Conservation (phyloP, 768 basidiomycete species). For the Lentinula guzmanii region DNA sequence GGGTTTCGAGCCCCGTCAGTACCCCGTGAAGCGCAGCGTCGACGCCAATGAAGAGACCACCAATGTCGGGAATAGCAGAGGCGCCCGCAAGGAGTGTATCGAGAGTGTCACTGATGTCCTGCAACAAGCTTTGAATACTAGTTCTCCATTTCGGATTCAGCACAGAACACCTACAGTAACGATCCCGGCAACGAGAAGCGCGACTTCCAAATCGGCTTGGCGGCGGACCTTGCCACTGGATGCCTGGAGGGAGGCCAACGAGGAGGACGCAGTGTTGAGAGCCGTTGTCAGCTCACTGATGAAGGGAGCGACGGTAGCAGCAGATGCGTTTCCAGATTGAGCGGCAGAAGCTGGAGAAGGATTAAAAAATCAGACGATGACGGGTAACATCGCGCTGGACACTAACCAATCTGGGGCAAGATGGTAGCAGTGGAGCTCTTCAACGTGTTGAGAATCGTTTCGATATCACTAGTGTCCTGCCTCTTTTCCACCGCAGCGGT, state of each 20-base stretch:
- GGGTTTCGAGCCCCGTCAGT: slow-evolving; percentile 17
- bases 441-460: neutral
- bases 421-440: neutral
- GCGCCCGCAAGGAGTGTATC: slow-evolving; percentile 14
- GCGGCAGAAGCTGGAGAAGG: slow-evolving; percentile 6
- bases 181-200: slow-evolving; percentile 18
- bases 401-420: neutral
- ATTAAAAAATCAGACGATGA: too few relatives aligned
- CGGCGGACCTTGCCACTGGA: slow-evolving; percentile 10
- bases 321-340: slow-evolving; percentile 12
- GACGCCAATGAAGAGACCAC: slow-evolving; percentile 15
- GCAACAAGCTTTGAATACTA: neutral
- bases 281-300: slow-evolving; percentile 16
- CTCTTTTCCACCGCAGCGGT: neutral
- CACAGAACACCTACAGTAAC: slow-evolving; percentile 14
- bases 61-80: slow-evolving; percentile 16
- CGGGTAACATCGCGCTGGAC: too few relatives aligned
- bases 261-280: slow-evolving; percentile 16
- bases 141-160: neutral
- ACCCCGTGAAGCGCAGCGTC: slow-evolving; percentile 19
- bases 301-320: slow-evolving; percentile 14
- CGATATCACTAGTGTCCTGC: slow-evolving; percentile 1
- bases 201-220: slow-evolving; percentile 18
- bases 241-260: slow-evolving; percentile 12
- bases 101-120: slow-evolving; percentile 16